Evolutionary conservation across 2,329 filamentous ascomycete species (phyloP), one percentile per base, ranked within the genome.

Genomic region (Colletotrichum brevisporum): DNA sequence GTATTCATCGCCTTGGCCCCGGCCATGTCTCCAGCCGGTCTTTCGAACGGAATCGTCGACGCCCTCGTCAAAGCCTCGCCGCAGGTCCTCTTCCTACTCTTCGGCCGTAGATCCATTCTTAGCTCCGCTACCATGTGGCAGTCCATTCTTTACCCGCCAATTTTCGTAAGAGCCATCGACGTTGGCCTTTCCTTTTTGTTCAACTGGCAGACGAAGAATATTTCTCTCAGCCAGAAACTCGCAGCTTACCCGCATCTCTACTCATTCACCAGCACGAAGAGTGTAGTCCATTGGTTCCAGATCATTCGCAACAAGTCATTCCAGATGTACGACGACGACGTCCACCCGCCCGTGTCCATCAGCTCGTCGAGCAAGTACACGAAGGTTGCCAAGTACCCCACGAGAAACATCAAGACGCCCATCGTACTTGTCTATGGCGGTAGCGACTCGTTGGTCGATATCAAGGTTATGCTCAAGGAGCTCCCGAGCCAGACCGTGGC

Each of bases 251-350:
- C 95, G 10, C 96, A 99, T 82, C 84, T 99, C 0, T 99, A 97
- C 83, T 98, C 95, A 0, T 98, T 95, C 79, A 98, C 95, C 0
- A 97, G 94, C 78, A 97, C 94, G 66, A 99, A 99, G 82, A 95
- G 92, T 21, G 94, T 99, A 9, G 96, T 99, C 0, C 96, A 99
- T 78, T 99, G 96, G 96, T 99, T 99, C 79, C 96, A 99, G 78
- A 98, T 99, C 77, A 99, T 99, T 75, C 92, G 96, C 72, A 98
- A 95, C 76, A 93, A 94, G 75, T 94, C 90, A 27, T 98, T 99
- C 80, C 96, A 99, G 80, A 98, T 99, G 93, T 98, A 95, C 79
- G 96, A 99, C 77, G 96, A 99, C 77, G 95, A 98, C 75, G 88
- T 96, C 1, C 92, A 94, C 66, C 91, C 91, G 31, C 92, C 92